Percentiles rank a stretch among this genome's conserved stretches.
These are phyloP conservation scores for Limonium bicolor DNA, from an alignment of 148 eudicot species.

Conservation along the genomic window DNA sequence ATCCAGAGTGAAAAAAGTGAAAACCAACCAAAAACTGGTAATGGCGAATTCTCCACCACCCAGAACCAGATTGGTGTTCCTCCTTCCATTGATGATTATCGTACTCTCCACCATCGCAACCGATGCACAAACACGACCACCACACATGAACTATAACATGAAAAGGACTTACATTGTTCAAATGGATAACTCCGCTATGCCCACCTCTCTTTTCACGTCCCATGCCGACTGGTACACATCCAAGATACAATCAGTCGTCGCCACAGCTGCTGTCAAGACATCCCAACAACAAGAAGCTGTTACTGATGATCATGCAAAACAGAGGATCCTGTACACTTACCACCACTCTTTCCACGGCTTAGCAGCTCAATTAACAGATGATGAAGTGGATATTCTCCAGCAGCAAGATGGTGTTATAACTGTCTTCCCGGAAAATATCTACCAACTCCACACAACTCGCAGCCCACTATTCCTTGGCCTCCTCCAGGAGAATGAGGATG, in stretches of 20 bases:
- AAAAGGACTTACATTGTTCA: slow-evolving; percentile 79
- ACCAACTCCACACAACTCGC: slow-evolving; percentile 67
- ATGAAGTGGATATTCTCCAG: slow-evolving; percentile 27
- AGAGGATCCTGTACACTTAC: slow-evolving; percentile 53
- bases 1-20: no score
- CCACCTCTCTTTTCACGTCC: slow-evolving; percentile 23
- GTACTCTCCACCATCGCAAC: no score
- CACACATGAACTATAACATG: no score
- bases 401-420: slow-evolving; percentile 30
- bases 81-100: no score
- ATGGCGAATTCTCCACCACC: no score
- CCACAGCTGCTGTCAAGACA: neutral
- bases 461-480: slow-evolving; percentile 78
- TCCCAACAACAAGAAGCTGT: slow-evolving; percentile 1
- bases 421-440: slow-evolving; percentile 40
- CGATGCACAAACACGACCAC: no score
- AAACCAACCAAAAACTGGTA: no score
- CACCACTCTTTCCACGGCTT: slow-evolving; percentile 68
- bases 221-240: slow-evolving; percentile 69
- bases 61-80: no score
- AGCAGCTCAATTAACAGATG: slow-evolving; percentile 47
- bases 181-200: slow-evolving; percentile 56
- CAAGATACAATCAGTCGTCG: slow-evolving; percentile 22
- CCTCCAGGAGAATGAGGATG: slow-evolving; percentile 14
- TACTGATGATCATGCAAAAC: slow-evolving; percentile 1